These are phyloP conservation scores for Saksenaea oblongispora DNA, from an alignment of 371 early-diverging fungal genomes.

Conservation along the genomic window DNA sequence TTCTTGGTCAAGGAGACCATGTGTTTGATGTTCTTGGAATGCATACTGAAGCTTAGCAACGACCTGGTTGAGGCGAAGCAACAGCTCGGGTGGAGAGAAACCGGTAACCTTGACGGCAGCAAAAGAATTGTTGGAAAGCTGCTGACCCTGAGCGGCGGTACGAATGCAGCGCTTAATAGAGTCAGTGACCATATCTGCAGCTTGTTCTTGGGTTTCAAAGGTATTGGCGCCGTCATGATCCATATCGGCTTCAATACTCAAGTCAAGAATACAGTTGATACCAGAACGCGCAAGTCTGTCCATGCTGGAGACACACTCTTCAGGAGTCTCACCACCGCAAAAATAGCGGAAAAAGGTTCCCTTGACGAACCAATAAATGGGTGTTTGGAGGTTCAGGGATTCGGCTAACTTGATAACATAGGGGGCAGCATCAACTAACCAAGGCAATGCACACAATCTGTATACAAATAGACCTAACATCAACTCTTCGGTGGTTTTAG, in stretches of 20 bases:
- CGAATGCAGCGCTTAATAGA: conserved; percentile 61
- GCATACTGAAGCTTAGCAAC: conserved; percentile 40
- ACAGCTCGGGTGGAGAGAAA: conserved; percentile 73
- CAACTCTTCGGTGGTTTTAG: conserved; percentile 47
- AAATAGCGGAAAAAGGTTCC: conserved; percentile 90
- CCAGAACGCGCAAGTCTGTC: conserved; percentile 56
- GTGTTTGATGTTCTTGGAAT: conserved; percentile 36
- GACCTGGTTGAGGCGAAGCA: conserved; percentile 71
- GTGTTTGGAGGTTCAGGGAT: conserved; percentile 53
- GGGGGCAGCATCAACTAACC: conserved; percentile 44
- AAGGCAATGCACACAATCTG: conserved; percentile 37
- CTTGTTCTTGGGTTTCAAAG: conserved; percentile 33
- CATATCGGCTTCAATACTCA: conserved; percentile 84
- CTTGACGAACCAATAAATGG: conserved; percentile 73
- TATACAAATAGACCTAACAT: conserved; percentile 37
- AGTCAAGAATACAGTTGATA: conserved; percentile 85
- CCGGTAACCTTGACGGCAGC: conserved; percentile 92
- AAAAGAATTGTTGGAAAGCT: conserved; percentile 42
- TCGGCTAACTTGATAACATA: conserved; percentile 59
- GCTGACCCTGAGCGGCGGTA: conserved; percentile 48
- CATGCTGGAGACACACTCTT: conserved; percentile 82
- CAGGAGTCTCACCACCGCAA: conserved; percentile 84
- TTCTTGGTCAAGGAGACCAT: conserved; percentile 27
- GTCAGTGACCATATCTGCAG: conserved; percentile 59
- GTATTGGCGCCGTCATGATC: conserved; percentile 45